These are phyloP conservation scores for Aphanomyces euteiches DNA, from an alignment of 352 stramenopile species.

Conservation along the genomic window DNA sequence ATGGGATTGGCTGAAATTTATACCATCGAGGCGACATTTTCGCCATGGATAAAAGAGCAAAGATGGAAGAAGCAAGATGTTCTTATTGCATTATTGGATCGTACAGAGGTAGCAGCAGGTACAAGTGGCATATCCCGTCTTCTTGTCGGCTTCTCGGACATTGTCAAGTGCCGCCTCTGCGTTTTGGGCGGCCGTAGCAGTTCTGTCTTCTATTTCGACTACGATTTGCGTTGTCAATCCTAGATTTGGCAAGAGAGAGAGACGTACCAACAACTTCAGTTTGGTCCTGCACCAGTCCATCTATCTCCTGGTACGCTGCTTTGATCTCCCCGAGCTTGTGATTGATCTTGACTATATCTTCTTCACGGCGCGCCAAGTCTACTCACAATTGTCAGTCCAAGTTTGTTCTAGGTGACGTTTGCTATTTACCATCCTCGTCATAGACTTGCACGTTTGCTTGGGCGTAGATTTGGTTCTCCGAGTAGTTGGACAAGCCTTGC, in stretches of 20 bases:
- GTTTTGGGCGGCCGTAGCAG: conserved; percentile 70
- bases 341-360: conserved; percentile 87
- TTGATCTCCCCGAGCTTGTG: conserved; percentile 83
- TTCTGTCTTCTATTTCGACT: conserved; percentile 84
- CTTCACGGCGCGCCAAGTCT: conserved; percentile 75
- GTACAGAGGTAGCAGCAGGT: conserved; percentile 29
- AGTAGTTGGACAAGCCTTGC: conserved; percentile 73
- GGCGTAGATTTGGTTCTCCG: conserved; percentile 83
- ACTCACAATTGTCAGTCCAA: conserved; percentile 4
- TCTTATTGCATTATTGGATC: conserved; percentile 10
- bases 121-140: conserved; percentile 68
- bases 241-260: not conserved
- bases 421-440: conserved; percentile 69
- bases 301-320: conserved; percentile 79
- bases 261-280: conserved; percentile 59
- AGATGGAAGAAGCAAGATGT: not conserved
- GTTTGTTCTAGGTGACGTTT: not conserved
- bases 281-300: conserved; percentile 79
- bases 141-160: conserved; percentile 64
- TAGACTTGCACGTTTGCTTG: conserved; percentile 81
- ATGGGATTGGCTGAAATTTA: too few relatives aligned
- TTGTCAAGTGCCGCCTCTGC: conserved; percentile 63
- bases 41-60: too few relatives aligned
- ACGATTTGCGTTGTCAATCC: conserved; percentile 2
- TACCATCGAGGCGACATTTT: too few relatives aligned